Conservation (phyloP, 139 green algal genomes). For the Chara braunii region DNA sequence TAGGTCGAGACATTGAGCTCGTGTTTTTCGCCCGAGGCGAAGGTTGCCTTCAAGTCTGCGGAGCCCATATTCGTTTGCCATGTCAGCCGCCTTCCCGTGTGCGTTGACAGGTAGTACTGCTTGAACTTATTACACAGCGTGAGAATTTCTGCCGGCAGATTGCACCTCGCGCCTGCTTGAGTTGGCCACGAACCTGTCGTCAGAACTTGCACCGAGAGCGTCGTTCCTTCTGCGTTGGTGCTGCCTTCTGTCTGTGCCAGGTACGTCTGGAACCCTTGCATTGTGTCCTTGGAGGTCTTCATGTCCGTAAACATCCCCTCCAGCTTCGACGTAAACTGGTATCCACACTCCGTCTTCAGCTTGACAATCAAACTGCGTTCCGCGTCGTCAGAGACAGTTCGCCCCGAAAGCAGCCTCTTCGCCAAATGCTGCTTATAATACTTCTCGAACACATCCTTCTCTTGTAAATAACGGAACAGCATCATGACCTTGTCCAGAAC, state of each 20-base stretch:
- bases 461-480: constrained; percentile 63
- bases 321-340: constrained; percentile 96
- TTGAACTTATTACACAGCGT: constrained; percentile 63
- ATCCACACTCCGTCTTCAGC: constrained; percentile 97
- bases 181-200: constrained; percentile 91
- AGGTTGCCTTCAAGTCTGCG: constrained; percentile 70
- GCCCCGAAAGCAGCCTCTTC: constrained; percentile 80
- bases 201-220: constrained; percentile 59
- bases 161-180: constrained; percentile 60
- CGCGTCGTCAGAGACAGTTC: constrained; percentile 61
- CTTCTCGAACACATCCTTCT: constrained; percentile 99
- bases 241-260: neutral
- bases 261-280: constrained; percentile 60
- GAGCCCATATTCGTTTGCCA: constrained; percentile 95
- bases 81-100: constrained; percentile 76
- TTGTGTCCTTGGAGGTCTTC: constrained; percentile 77
- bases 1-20: constrained; percentile 88
- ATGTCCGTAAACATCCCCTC: constrained; percentile 99
- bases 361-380: constrained; percentile 89
- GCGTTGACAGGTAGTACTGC: constrained; percentile 70
- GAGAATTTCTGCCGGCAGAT: constrained; percentile 75
- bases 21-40: constrained; percentile 50
- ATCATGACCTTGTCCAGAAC: constrained; percentile 73
- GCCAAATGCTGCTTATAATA: constrained; percentile 98
- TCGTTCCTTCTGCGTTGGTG: neutral